A percentile compares a stretch with the other conserved stretches of the same genome.
These are phyloP conservation scores for Iberis pinnata DNA, from an alignment of 345 rosid genomes.

Conservation along the genomic window DNA sequence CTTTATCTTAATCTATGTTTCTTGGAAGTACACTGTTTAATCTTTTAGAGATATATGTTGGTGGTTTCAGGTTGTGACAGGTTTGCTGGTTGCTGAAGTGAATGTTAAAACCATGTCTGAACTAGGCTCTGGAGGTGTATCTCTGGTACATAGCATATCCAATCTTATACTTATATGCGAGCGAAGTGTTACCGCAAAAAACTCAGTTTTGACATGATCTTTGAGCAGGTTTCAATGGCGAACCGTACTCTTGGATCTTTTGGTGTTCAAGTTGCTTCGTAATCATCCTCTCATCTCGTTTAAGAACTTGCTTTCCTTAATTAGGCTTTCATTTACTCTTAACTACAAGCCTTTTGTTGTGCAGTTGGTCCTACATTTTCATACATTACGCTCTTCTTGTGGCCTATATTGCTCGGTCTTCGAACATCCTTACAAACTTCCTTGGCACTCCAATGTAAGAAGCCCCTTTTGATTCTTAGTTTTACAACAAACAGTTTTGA, in stretches of 20 bases:
- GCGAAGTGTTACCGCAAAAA: no score
- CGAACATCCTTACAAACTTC: conserved; percentile 65
- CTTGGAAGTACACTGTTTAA: not conserved
- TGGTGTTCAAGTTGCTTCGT: conserved; percentile 92
- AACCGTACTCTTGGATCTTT: conserved; percentile 67
- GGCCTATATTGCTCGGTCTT: conserved; percentile 93
- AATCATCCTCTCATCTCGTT: conserved; percentile 27
- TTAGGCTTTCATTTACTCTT: conserved; percentile 8
- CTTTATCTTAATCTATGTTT: not conserved
- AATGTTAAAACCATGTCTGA: conserved; percentile 88
- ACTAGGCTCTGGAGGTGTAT: conserved; percentile 88
- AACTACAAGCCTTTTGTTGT: conserved; percentile 16
- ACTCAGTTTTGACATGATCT: not conserved
- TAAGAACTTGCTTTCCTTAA: not conserved
- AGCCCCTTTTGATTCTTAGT: conserved; percentile 11
- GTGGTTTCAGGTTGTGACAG: conserved; percentile 62
- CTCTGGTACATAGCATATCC: conserved; percentile 60
- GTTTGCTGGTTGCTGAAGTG: conserved; percentile 85
- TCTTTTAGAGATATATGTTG: not conserved
- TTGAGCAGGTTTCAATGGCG: conserved; percentile 84
- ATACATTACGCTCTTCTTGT: conserved; percentile 87
- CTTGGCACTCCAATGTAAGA: conserved; percentile 77
- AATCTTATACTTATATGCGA: no score
- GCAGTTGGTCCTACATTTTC: conserved; percentile 91
- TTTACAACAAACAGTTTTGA: not conserved